These are phyloP conservation scores for Fusarium compactum DNA, from an alignment of 2,329 filamentous ascomycete species.

Conservation along the genomic window DNA sequence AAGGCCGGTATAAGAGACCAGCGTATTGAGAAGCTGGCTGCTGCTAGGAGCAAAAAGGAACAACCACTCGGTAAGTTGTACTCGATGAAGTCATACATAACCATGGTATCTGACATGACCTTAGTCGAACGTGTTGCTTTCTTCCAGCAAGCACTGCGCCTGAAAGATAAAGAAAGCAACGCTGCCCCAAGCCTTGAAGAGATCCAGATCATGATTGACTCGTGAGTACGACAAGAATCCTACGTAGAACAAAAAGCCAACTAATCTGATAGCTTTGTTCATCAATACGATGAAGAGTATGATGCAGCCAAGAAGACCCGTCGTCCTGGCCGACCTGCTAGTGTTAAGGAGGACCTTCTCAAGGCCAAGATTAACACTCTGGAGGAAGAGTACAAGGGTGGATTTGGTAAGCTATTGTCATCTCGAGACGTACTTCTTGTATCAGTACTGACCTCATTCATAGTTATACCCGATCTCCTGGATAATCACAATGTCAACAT, in stretches of 20 bases:
- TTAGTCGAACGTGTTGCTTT: slow-evolving; percentile 61
- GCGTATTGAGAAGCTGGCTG: slow-evolving; percentile 78
- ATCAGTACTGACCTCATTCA: slow-evolving; percentile 24
- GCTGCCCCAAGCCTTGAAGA: slow-evolving; percentile 66
- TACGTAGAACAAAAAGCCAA: neutral
- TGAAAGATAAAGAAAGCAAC: slow-evolving; percentile 59
- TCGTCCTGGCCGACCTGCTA: slow-evolving; percentile 82
- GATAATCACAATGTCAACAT: slow-evolving; percentile 72
- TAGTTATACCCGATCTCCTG: slow-evolving; percentile 80
- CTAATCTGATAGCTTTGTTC: slow-evolving; percentile 64
- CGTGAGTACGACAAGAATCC: slow-evolving; percentile 57
- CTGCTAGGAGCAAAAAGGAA: slow-evolving; percentile 79
- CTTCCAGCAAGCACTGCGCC: slow-evolving; percentile 74
- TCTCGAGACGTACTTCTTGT: neutral
- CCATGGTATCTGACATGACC: slow-evolving; percentile 12
- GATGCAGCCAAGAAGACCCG: slow-evolving; percentile 74
- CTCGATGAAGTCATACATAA: neutral
- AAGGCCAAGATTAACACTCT: slow-evolving; percentile 77
- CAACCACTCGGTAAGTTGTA: slow-evolving; percentile 71
- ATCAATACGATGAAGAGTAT: slow-evolving; percentile 78
- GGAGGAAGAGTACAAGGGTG: slow-evolving; percentile 82
- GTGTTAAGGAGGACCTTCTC: slow-evolving; percentile 80
- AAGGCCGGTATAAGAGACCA: slow-evolving; percentile 85
- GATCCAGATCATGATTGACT: slow-evolving; percentile 71
- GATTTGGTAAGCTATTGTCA: slow-evolving; percentile 75